These are phyloP conservation scores for Thelonectria blattea DNA, from an alignment of 2,329 filamentous ascomycete species.

Conservation along the genomic window DNA sequence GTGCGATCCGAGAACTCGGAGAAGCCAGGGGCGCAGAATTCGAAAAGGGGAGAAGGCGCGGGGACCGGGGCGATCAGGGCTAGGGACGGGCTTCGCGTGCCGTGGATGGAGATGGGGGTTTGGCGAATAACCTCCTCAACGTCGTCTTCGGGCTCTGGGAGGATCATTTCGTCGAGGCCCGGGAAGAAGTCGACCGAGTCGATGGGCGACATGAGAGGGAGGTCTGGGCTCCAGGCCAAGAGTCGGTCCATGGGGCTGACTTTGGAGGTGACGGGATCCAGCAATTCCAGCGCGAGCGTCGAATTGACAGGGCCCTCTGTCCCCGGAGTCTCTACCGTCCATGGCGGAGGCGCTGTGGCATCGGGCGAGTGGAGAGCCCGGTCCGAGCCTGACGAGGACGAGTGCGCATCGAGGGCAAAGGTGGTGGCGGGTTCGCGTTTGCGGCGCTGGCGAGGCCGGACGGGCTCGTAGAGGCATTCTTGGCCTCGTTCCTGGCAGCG, in stretches of 20 bases:
- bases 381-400: constrained; percentile 22
- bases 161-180: constrained; percentile 28
- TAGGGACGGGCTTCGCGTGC: constrained; percentile 32
- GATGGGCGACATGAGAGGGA: constrained; percentile 41
- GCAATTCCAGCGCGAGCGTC: constrained; percentile 2
- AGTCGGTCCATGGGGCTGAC: constrained; percentile 17
- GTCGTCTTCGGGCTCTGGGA: constrained; percentile 33
- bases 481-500: constrained; percentile 56
- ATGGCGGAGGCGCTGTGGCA: constrained; percentile 8
- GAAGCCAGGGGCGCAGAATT: constrained; percentile 60
- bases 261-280: constrained; percentile 12
- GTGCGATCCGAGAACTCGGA: constrained; percentile 61
- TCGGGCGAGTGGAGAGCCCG: constrained; percentile 18
- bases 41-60: constrained; percentile 47
- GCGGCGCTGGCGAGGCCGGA: constrained; percentile 47
- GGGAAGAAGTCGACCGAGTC: constrained; percentile 43
- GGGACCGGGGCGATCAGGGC: constrained; percentile 36
- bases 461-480: constrained; percentile 56
- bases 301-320: constrained; percentile 1
- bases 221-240: constrained; percentile 32
- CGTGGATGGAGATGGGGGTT: constrained; percentile 26
- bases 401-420: constrained; percentile 21
- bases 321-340: constrained; percentile 16
- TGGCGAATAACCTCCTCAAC: constrained; percentile 39
- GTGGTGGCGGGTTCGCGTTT: constrained; percentile 35